Evolutionary conservation across 345 rosid species (phyloP).

Genomic region (Eucalyptus pauciflora): DNA sequence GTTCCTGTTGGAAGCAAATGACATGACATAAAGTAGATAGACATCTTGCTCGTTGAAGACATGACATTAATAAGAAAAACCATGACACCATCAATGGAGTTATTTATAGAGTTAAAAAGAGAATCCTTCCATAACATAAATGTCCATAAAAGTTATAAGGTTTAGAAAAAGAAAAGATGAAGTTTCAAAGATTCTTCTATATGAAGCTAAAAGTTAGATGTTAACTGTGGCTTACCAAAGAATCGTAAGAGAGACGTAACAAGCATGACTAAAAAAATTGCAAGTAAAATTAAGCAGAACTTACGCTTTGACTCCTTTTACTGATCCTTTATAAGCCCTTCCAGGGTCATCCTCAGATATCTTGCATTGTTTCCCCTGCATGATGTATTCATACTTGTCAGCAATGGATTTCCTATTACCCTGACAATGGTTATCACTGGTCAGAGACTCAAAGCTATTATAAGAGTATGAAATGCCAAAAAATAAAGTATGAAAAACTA

Average conservation of each 20-base stretch:
- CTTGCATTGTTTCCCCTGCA: constrained; percentile 87
- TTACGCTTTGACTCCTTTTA: constrained; percentile 54
- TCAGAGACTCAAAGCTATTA: not conserved
- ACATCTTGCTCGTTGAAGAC: not conserved
- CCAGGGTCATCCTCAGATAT: constrained; percentile 47
- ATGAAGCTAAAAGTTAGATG: not conserved
- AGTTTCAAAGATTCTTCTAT: not conserved
- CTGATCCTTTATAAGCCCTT: constrained; percentile 11
- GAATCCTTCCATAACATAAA: not conserved
- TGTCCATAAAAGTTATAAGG: not conserved
- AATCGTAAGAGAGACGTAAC: not conserved
- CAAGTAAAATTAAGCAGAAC: not conserved
- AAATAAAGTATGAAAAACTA: not conserved
- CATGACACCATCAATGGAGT: not conserved
- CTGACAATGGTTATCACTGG: not conserved
- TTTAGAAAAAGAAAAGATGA: not conserved
- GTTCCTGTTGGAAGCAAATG: not conserved
- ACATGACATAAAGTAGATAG: not conserved
- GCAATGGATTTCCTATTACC: constrained; percentile 73
- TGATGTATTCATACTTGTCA: constrained; percentile 74
- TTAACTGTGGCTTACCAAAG: not conserved
- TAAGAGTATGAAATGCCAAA: not conserved
- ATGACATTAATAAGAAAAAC: not conserved
- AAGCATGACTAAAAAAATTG: not conserved
- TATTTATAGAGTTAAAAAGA: not conserved